Evolutionary conservation across 2,329 filamentous ascomycete species (phyloP), one percentile per base, ranked within the genome.

Genomic region (Xylariales sp.): DNA sequence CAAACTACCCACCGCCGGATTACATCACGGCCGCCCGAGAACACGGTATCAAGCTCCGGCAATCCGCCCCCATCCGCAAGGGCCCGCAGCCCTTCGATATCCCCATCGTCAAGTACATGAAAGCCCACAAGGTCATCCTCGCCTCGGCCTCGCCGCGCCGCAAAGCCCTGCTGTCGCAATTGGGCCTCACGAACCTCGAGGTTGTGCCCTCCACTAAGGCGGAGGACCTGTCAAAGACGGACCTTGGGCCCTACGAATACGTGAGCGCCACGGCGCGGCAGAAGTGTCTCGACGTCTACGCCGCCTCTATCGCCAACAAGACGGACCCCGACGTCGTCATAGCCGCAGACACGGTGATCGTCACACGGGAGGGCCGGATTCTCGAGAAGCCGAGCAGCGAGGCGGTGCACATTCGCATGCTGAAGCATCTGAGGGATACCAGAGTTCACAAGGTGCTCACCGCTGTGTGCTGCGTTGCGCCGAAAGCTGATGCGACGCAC

Each of bases 371-470:
- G 29, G 90, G 90, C 0, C 72, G 77, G 39, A 88, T 98, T 40
- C 69, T 98, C 3, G 93, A 98, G 72, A 98, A 98, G 69, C 93
- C 93, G 9, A 74, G 82, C 40, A 86, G 71, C 47, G 87, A 91
- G 63, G 78, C 76, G 5, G 84, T 95, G 31, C 93, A 98, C 64
- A 69, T 90, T 32, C 69, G 76, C 21, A 97, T 95, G 87, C 70
- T 98, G 47, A 84, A 83, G 62, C 76, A 79, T 61, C 70, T 98
- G 56, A 73, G 93, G 31, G 88, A 96, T 65, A 81, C 82, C 33
- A 71, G 76, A 22, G 65, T 77, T 50, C 93, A 97, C 68, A 84
- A 84, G 52, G 89, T 95, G 11, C 83, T 88, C 59, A 97, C 93
- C 1, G 84, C 87, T 0, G 81, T 98, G 2, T 87, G 82, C 44